Evolutionary conservation across 345 rosid genomes (phyloP), one percentile per base, ranked within the genome.

Genomic region (Lepidium didymum): DNA sequence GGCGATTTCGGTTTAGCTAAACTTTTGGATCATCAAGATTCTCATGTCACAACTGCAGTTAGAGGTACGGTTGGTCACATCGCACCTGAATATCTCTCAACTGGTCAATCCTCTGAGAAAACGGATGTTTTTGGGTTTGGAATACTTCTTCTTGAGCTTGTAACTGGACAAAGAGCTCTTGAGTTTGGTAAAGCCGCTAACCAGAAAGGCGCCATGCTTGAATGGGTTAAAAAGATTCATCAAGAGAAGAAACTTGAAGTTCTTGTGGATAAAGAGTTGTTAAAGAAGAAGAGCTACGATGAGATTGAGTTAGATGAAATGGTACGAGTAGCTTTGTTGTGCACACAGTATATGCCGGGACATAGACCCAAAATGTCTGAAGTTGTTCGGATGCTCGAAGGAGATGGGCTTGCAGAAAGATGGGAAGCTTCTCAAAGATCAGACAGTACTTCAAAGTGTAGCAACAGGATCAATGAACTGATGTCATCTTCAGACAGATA

Each of bases 301-400:
- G 84, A 85, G 73, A 85, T 93, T 8, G 99, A 93, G 81, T 89
- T 93, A 1, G 99, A 93, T 15, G 99, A 93, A 68, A 90, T 93
- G 76, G 97, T 88, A 42, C 87, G 87, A 78, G 99, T 93, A 10
- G 97, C 97, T 40, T 81, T 93, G 35, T 71, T 93, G 43, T 83
- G 96, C 82, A 93, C 99, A 16, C 99, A 93, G 66, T 83, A 86
- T 78, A 80, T 90, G 65, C 99, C 99, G 11, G 88, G 82, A 50
- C 86, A 88, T 13, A 86, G 99, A 68, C 99, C 99, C 0, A 90
- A 87, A 71, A 93, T 90, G 97, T 93, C 95, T 0, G 99, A 93
- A 79, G 99, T 90, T 49, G 96, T 93, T 36, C 78, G 97, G 63
- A 93, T 93, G 99, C 96, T 93, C 0, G 99, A 93, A 85, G 99